A percentile compares a stretch with the other conserved stretches of the same genome.
Conservation (phyloP, 2,329 filamentous ascomycete species). For the Piedraia hortae region DNA sequence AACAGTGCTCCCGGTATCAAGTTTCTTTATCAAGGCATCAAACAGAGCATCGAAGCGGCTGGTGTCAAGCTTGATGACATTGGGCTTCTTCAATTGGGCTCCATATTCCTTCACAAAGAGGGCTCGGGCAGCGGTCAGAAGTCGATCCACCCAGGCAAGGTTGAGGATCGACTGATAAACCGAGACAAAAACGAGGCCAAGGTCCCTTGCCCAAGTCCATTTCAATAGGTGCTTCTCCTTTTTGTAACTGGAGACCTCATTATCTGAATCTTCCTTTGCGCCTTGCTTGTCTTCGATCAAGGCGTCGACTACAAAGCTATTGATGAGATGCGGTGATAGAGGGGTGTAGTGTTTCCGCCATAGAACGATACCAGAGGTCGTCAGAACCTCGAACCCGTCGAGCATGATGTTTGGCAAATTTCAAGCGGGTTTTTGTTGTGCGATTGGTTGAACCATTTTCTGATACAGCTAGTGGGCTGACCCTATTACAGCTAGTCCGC, state of each 20-base stretch:
- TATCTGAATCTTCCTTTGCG: constrained; percentile 29
- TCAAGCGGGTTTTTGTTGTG: constrained; percentile 1
- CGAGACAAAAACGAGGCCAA: constrained; percentile 88
- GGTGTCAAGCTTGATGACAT: constrained; percentile 55
- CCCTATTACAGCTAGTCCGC: no score
- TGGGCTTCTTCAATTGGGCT: constrained; percentile 55
- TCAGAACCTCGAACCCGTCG: constrained; percentile 89
- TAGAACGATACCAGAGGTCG: constrained; percentile 82
- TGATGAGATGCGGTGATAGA: constrained; percentile 60
- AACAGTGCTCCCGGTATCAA: constrained; percentile 26
- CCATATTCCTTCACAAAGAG: constrained; percentile 80
- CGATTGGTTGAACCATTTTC: no score
- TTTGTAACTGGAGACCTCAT: constrained; percentile 41
- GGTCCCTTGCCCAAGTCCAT: constrained; percentile 77
- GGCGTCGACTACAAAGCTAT: constrained; percentile 82
- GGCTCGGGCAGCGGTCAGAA: constrained; percentile 80
- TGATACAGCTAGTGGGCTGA: no score
- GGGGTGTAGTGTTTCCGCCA: constrained; percentile 75
- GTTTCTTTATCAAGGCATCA: constrained; percentile 65
- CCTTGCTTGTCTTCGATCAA: constrained; percentile 57
- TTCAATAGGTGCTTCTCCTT: constrained; percentile 85
- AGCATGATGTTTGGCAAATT: constrained; percentile 58
- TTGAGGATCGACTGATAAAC: constrained; percentile 91
- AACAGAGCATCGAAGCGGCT: constrained; percentile 72
- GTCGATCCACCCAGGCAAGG: constrained; percentile 86